phyloP scores from a whole-genome alignment of 176 grass and related monocot species.

The Aegilops speltoides region DNA sequence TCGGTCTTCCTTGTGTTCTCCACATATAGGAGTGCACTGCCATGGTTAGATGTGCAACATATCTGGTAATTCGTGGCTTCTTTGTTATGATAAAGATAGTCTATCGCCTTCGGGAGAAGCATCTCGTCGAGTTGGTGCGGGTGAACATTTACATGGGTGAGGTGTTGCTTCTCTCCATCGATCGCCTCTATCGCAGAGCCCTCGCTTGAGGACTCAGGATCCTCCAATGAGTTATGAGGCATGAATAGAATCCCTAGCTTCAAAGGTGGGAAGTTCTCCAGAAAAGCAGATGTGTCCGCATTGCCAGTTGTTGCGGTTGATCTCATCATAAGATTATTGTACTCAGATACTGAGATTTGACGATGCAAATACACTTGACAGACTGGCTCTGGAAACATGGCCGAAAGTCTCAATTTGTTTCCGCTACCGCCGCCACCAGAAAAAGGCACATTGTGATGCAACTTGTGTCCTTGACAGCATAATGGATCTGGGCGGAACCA shows the following conservation, averaged over 20 bases:
- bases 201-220: not conserved
- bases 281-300: not conserved
- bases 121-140: too few species aligned
- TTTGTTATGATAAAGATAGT: too few species aligned
- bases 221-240: not conserved
- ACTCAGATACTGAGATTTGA: not conserved
- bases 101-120: too few species aligned
- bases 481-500: too few species aligned
- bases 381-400: slow-evolving; percentile 7
- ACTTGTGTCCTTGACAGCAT: not conserved
- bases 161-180: slow-evolving; percentile 3
- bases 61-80: too few species aligned
- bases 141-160: too few species aligned
- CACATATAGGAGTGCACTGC: too few species aligned
- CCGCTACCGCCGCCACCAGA: not conserved
- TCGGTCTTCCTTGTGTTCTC: too few species aligned
- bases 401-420: not conserved
- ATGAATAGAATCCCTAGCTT: not conserved
- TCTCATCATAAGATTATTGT: not conserved
- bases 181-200: not conserved
- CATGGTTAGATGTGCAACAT: too few species aligned
- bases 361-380: not conserved
- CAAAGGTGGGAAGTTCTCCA: not conserved
- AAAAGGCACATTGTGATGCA: not conserved
- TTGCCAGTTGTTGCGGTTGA: not conserved